Evolutionary conservation across 805 yeast genomes (phyloP).

Genomic region (Kluyveromyces aestuarii): DNA sequence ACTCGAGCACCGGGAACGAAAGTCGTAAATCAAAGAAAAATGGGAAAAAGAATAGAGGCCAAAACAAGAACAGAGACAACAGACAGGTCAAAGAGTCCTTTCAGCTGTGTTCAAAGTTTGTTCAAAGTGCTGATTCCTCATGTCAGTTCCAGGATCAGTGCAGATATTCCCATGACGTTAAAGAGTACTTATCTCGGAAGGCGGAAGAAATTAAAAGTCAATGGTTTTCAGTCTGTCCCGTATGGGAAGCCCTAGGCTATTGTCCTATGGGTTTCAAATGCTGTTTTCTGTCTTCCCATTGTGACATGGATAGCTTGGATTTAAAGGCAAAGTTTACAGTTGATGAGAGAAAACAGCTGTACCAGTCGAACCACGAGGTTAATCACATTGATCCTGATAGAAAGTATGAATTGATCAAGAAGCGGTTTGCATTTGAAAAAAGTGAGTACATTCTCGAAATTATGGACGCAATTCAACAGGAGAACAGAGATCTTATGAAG

Average conservation of each 20-base stretch:
- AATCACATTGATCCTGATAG: constrained; percentile 46
- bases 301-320: constrained; percentile 32
- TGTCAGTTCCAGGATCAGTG: constrained; percentile 72
- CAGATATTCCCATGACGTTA: constrained; percentile 67
- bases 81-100: constrained; percentile 56
- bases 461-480: constrained; percentile 49
- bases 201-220: constrained; percentile 61
- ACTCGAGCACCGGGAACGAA: constrained; percentile 34
- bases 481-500: constrained; percentile 23
- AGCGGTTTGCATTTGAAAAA: constrained; percentile 46
- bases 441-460: constrained; percentile 53
- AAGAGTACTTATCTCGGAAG: constrained; percentile 53
- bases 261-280: constrained; percentile 93
- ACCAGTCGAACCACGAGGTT: constrained; percentile 42
- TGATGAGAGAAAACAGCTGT: constrained; percentile 23
- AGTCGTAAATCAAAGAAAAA: constrained; percentile 34
- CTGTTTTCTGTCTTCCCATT: constrained; percentile 78
- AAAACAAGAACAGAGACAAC: constrained; percentile 73
- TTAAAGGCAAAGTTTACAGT: constrained; percentile 34
- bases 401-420: constrained; percentile 34
- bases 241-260: constrained; percentile 66
- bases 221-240: constrained; percentile 54
- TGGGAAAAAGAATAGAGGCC: constrained; percentile 56
- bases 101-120: constrained; percentile 53
- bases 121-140: constrained; percentile 41